A percentile compares a stretch with the other conserved stretches of the same genome.
phyloP scores from a whole-genome alignment of 2,329 filamentous ascomycete genomes.

The Tolypocladium ovalisporum region DNA sequence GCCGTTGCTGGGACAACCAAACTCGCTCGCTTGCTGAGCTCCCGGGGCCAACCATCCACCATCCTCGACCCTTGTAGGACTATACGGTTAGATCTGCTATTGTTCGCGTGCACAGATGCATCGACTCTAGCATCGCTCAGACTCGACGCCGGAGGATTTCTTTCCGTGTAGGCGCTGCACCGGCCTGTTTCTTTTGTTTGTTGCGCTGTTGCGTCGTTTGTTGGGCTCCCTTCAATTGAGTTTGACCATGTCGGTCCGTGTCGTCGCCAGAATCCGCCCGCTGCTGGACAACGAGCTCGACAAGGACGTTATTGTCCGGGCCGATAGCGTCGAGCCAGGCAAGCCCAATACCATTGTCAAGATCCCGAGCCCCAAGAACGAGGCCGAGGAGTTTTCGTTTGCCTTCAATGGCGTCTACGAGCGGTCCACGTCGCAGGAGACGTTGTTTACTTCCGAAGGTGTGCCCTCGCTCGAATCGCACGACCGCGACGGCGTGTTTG shows the following conservation, averaged over 20 bases:
- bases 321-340: constrained; percentile 50
- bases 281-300: constrained; percentile 77
- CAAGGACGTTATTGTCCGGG: constrained; percentile 73
- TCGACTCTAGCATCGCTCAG: background rate
- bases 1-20: background rate
- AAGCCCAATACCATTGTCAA: constrained; percentile 60
- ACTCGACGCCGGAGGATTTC: background rate
- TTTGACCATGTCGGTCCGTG: constrained; percentile 55
- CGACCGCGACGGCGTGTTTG: background rate
- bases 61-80: background rate
- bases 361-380: constrained; percentile 91
- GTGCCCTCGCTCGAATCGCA: constrained; percentile 14
- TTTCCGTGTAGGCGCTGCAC: background rate
- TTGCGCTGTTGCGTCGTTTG: constrained; percentile 3
- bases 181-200: background rate
- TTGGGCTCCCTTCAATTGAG: constrained; percentile 6
- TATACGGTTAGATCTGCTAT: background rate
- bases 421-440: constrained; percentile 67
- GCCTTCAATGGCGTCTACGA: constrained; percentile 92
- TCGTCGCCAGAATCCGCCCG: constrained; percentile 84
- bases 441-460: constrained; percentile 85
- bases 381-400: constrained; percentile 82
- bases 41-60: background rate
- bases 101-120: background rate
- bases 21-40: background rate